Conservation (phyloP, 2,329 filamentous ascomycete species). For the Peltaster fructicola region DNA sequence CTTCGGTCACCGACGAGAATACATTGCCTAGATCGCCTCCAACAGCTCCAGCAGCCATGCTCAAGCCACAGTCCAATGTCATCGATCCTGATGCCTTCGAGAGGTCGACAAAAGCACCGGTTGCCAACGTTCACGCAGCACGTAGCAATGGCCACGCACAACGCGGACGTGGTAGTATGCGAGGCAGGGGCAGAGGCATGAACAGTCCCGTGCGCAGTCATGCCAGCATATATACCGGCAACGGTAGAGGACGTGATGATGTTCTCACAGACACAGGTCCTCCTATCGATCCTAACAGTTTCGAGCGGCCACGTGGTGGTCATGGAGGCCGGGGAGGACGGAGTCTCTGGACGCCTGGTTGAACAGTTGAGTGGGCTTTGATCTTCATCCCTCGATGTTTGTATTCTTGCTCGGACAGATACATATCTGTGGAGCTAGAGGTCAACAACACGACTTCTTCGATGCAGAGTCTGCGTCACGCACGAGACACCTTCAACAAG, state of each 20-base stretch:
- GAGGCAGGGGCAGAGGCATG: conserved; percentile 13
- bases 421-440: too few species aligned
- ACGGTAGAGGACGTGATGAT: too few species aligned
- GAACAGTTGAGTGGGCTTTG: too few species aligned
- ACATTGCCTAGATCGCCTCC: conserved; percentile 15
- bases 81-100: conserved; percentile 32
- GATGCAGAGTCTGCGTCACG: too few species aligned
- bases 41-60: conserved; percentile 16
- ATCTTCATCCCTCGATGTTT: too few species aligned
- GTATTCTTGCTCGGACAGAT: too few species aligned
- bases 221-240: too few species aligned
- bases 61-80: conserved; percentile 16
- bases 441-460: too few species aligned
- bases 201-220: too few species aligned
- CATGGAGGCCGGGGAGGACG: conserved; percentile 22
- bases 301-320: conserved; percentile 16
- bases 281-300: conserved; percentile 22
- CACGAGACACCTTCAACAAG: too few species aligned
- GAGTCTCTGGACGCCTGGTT: too few species aligned
- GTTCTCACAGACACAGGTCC: too few species aligned
- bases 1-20: conserved; percentile 2
- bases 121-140: conserved; percentile 3
- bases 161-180: conserved; percentile 7
- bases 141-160: conserved; percentile 4
- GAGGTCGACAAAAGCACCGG: conserved; percentile 9